These are phyloP conservation scores for Kregervanrija delftensis DNA, from an alignment of 805 yeast genomes.

Conservation along the genomic window DNA sequence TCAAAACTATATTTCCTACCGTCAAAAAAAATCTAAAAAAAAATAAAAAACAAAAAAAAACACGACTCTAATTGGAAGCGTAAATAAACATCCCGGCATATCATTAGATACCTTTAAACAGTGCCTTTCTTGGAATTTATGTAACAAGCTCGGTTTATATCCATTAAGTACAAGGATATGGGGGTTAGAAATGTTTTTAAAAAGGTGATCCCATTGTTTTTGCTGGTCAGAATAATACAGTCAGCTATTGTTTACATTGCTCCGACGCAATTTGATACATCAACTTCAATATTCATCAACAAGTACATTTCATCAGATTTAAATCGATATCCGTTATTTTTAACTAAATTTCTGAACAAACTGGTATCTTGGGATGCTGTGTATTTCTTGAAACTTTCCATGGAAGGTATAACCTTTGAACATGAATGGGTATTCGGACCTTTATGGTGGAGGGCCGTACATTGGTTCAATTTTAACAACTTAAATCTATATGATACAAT, in stretches of 20 bases:
- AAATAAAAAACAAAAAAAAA: too few relatives aligned
- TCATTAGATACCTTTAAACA: too few relatives aligned
- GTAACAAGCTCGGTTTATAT: too few relatives aligned
- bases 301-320: constrained; percentile 8
- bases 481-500: constrained; percentile 36
- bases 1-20: too few relatives aligned
- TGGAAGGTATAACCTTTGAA: constrained; percentile 53
- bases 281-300: constrained; percentile 32
- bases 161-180: too few relatives aligned
- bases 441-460: constrained; percentile 53
- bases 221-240: constrained; percentile 29
- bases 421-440: constrained; percentile 89
- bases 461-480: constrained; percentile 10
- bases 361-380: constrained; percentile 83
- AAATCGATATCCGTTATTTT: constrained; percentile 2
- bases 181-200: too few relatives aligned
- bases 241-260: constrained; percentile 30
- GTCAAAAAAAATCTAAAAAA: too few relatives aligned
- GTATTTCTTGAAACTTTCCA: constrained; percentile 56
- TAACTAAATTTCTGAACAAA: constrained; percentile 34
- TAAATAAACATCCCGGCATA: too few relatives aligned
- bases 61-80: too few relatives aligned
- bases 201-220: constrained; percentile 8
- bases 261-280: constrained; percentile 45
- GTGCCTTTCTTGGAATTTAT: too few relatives aligned